Conservation (phyloP, 1,139 yeast genomes). For the Pichia sp. region DNA sequence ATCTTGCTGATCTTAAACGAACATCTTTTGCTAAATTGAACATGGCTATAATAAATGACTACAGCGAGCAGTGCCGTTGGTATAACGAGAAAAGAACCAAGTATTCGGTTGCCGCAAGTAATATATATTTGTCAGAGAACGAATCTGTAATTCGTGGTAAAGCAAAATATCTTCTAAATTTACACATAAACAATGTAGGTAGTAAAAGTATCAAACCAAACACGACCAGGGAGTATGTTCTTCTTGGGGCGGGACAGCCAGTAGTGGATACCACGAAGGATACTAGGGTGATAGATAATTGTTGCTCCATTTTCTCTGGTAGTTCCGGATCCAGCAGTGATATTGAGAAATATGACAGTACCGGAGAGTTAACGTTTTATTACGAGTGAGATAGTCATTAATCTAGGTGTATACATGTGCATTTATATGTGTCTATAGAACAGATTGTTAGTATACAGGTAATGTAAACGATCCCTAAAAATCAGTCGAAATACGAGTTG, state of each 20-base stretch:
- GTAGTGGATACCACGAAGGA: not conserved
- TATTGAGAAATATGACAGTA: not conserved
- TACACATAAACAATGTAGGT: not conserved
- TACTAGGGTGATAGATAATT: not conserved
- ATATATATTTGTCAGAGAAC: not conserved
- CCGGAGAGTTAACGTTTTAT: not conserved
- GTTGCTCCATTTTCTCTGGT: not conserved
- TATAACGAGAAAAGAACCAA: conserved; percentile 14
- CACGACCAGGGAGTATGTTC: not conserved
- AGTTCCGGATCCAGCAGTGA: not conserved
- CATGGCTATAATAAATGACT: not conserved
- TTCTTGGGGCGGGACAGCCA: not conserved
- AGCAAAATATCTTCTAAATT: not conserved
- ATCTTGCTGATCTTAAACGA: not conserved
- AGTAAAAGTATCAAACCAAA: not conserved
- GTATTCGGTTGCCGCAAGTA: not conserved
- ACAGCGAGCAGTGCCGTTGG: conserved; percentile 11
- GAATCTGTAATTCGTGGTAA: conserved; percentile 2
- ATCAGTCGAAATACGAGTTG: conserved; percentile 51
- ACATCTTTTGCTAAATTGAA: conserved; percentile 12
- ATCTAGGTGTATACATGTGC: not conserved
- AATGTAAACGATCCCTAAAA: not conserved
- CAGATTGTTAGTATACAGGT: not conserved
- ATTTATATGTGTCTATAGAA: conserved; percentile 1
- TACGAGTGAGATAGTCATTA: not conserved